These are phyloP conservation scores for Tulasnella sp. DNA, from an alignment of 768 basidiomycete species.

Conservation along the genomic window DNA sequence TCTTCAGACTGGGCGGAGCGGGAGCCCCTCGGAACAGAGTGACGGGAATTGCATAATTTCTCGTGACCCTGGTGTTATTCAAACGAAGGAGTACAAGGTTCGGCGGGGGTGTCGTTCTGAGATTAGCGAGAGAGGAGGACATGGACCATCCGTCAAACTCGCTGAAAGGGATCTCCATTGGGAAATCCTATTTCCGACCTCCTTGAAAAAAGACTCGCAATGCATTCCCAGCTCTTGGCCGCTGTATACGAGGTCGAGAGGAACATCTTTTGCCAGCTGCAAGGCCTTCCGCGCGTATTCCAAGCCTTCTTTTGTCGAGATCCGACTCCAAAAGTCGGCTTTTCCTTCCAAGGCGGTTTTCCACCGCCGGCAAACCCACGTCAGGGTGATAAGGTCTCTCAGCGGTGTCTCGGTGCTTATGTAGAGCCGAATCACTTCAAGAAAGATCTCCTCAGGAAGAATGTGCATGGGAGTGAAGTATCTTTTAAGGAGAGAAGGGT, in stretches of 20 bases:
- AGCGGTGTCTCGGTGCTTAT: neutral
- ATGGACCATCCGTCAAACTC: neutral
- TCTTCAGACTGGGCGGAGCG: neutral
- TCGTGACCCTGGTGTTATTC: neutral
- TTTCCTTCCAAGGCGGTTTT: neutral
- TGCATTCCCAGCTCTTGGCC: neutral
- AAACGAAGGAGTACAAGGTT: neutral
- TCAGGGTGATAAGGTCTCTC: neutral
- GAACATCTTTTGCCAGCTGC: neutral
- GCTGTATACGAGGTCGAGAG: constrained; percentile 1
- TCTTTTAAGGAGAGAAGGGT: neutral
- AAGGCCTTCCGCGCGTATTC: neutral
- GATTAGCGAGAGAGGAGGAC: neutral
- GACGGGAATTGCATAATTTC: neutral
- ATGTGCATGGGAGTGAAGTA: neutral
- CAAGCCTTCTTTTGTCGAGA: neutral
- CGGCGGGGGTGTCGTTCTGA: neutral
- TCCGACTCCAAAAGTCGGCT: neutral
- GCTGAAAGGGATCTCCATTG: neutral
- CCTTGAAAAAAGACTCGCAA: neutral
- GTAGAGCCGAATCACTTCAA: neutral
- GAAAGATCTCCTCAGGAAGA: neutral
- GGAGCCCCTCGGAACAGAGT: neutral
- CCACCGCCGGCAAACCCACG: neutral
- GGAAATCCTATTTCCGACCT: neutral